Evolutionary conservation across 768 basidiomycete species (phyloP).

Genomic region (Xerocomus brunneocitrinus): DNA sequence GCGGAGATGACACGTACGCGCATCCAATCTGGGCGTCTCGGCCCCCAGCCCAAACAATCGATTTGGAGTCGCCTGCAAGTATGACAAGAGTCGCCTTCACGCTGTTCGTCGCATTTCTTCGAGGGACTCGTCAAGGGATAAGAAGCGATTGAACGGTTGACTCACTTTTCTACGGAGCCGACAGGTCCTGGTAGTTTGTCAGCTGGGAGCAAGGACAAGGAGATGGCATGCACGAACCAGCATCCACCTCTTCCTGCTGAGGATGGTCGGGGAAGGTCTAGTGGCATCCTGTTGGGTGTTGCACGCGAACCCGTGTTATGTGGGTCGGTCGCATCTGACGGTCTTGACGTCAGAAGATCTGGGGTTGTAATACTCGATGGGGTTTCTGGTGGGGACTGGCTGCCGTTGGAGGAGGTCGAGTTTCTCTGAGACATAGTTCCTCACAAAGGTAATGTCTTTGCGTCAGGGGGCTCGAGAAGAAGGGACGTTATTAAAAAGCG

Average conservation of each 20-base stretch:
- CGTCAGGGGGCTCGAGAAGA: slow-evolving; percentile 20
- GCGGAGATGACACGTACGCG: slow-evolving; percentile 44
- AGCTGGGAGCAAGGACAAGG: background rate
- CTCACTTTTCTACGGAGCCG: slow-evolving; percentile 74
- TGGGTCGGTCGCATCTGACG: slow-evolving; percentile 32
- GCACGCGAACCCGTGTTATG: slow-evolving; percentile 23
- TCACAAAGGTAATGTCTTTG: slow-evolving; percentile 11
- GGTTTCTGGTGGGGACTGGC: slow-evolving; percentile 45
- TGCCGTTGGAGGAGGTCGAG: slow-evolving; percentile 45
- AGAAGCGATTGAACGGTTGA: background rate
- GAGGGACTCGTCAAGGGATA: slow-evolving; percentile 5
- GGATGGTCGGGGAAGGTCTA: slow-evolving; percentile 48
- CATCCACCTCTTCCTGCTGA: slow-evolving; percentile 70
- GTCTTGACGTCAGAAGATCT: slow-evolving; percentile 36
- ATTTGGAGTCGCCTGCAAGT: slow-evolving; percentile 80
- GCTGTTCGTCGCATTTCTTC: slow-evolving; percentile 87
- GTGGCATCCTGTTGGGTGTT: slow-evolving; percentile 44
- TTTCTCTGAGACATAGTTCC: slow-evolving; percentile 47
- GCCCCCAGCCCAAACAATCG: slow-evolving; percentile 81
- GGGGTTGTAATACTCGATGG: slow-evolving; percentile 44
- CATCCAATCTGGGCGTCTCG: slow-evolving; percentile 88
- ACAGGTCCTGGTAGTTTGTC: slow-evolving; percentile 59
- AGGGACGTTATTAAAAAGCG: slow-evolving; percentile 27
- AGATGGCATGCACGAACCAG: slow-evolving; percentile 49
- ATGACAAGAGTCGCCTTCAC: slow-evolving; percentile 73